A percentile compares a stretch with the other conserved stretches of the same genome.
phyloP scores from a whole-genome alignment of 225 moss, liverwort and hornwort species.

The Marchantia polymorpha region DNA sequence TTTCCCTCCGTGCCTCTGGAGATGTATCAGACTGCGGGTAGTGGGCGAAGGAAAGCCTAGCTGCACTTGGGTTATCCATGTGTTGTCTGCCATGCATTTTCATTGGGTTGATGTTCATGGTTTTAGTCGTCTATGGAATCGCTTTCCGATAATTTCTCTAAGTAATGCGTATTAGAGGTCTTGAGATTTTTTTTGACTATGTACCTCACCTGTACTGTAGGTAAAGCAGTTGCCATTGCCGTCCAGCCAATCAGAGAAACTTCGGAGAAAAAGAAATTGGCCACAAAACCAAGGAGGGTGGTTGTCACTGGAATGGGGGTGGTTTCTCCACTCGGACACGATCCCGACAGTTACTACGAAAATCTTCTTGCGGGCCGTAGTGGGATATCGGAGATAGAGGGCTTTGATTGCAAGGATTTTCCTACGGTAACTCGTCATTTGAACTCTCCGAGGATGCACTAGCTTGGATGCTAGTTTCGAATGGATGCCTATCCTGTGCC shows the following conservation, averaged over 20 bases:
- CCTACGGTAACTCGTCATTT: constrained; percentile 54
- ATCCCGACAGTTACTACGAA: constrained; percentile 69
- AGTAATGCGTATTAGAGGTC: not conserved
- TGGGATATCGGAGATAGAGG: constrained; percentile 76
- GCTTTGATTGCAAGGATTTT: constrained; percentile 87
- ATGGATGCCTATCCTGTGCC: not conserved
- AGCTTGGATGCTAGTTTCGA: not conserved
- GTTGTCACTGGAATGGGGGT: constrained; percentile 94
- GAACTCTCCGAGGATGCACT: not conserved
- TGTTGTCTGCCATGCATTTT: not conserved
- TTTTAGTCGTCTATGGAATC: no score
- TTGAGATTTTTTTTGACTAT: not conserved
- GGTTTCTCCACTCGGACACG: constrained; percentile 83
- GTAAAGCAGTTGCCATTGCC: constrained; percentile 72
- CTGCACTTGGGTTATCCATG: not conserved
- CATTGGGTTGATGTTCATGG: not conserved
- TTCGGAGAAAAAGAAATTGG: constrained; percentile 50
- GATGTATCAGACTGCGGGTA: not conserved
- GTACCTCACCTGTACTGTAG: constrained; percentile 31
- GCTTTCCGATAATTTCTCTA: no score
- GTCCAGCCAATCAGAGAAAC: constrained; percentile 78
- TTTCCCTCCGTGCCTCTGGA: not conserved
- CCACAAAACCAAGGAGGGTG: constrained; percentile 75
- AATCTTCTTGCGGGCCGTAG: constrained; percentile 81
- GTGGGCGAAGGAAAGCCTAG: not conserved